These are phyloP conservation scores for Seiridium unicorne DNA, from an alignment of 2,329 filamentous ascomycete species.

Conservation along the genomic window DNA sequence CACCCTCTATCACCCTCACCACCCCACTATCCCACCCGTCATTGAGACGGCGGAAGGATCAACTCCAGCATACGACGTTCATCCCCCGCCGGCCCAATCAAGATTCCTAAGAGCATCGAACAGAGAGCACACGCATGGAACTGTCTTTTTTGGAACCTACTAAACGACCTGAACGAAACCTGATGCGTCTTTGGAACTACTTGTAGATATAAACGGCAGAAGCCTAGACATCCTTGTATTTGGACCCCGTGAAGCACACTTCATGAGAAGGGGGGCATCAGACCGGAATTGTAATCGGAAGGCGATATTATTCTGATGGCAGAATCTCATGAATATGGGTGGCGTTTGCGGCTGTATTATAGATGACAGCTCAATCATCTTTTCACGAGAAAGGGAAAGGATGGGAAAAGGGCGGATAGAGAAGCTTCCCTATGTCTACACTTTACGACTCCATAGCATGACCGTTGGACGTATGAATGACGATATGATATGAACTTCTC, in stretches of 20 bases:
- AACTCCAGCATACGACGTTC: not conserved
- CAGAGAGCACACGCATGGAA: not conserved
- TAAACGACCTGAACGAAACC: constrained; percentile 1
- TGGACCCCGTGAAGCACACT: not conserved
- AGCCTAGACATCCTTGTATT: constrained; percentile 6
- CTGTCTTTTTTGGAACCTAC: not conserved
- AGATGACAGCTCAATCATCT: not conserved
- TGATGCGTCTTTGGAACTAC: not conserved
- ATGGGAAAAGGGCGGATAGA: constrained; percentile 6
- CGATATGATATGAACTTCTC: constrained; percentile 24
- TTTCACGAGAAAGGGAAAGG: not conserved
- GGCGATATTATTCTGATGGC: not conserved
- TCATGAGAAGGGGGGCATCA: not conserved
- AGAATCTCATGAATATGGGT: not conserved
- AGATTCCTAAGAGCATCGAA: not conserved
- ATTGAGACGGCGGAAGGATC: not conserved
- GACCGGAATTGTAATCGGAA: not conserved
- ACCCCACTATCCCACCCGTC: not conserved
- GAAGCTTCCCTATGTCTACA: constrained; percentile 14
- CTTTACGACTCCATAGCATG: constrained; percentile 21
- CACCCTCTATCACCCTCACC: not conserved
- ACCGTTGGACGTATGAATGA: constrained; percentile 28
- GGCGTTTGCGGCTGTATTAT: constrained; percentile 2
- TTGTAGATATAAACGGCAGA: constrained; percentile 5
- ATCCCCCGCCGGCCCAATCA: not conserved